phyloP scores from a whole-genome alignment of 2,329 filamentous ascomycete species.

The Aureobasidium sp. region DNA sequence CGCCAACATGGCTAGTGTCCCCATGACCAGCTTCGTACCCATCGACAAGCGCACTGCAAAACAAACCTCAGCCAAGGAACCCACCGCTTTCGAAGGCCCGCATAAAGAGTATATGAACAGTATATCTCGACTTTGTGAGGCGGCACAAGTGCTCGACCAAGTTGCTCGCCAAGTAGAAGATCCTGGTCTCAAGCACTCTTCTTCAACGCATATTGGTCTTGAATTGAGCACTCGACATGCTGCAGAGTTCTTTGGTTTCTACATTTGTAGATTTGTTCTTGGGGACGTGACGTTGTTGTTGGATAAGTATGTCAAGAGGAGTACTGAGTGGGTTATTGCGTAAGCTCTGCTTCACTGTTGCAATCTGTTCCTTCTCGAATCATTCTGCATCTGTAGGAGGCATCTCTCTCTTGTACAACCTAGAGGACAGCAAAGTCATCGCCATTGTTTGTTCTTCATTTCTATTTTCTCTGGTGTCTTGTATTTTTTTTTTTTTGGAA shows the following conservation, averaged over 20 bases:
- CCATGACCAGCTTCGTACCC: conserved; percentile 76
- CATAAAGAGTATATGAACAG: conserved; percentile 93
- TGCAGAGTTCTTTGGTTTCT: conserved; percentile 98
- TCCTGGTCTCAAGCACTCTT: conserved; percentile 89
- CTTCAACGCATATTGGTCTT: conserved; percentile 94
- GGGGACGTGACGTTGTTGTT: conserved; percentile 85
- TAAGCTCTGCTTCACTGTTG: too few species aligned
- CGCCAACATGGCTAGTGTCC: conserved; percentile 57
- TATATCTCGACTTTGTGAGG: conserved; percentile 91
- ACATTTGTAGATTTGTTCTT: conserved; percentile 93
- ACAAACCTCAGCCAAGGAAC: conserved; percentile 45
- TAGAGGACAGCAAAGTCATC: not conserved
- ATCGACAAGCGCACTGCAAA: conserved; percentile 68
- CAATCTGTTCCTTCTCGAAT: too few species aligned
- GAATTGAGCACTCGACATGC: conserved; percentile 95
- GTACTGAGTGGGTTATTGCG: conserved; percentile 90
- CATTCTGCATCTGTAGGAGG: too few species aligned
- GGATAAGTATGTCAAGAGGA: conserved; percentile 97
- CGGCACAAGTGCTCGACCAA: conserved; percentile 93
- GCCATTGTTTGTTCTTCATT: not conserved
- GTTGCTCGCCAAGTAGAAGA: conserved; percentile 97
- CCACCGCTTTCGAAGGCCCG: conserved; percentile 78
- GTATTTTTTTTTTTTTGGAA: too few species aligned
- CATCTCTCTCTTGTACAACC: too few species aligned
- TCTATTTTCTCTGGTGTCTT: not conserved